These are phyloP conservation scores for Avena eriantha DNA, from an alignment of 176 grass and related monocot species.

Conservation along the genomic window DNA sequence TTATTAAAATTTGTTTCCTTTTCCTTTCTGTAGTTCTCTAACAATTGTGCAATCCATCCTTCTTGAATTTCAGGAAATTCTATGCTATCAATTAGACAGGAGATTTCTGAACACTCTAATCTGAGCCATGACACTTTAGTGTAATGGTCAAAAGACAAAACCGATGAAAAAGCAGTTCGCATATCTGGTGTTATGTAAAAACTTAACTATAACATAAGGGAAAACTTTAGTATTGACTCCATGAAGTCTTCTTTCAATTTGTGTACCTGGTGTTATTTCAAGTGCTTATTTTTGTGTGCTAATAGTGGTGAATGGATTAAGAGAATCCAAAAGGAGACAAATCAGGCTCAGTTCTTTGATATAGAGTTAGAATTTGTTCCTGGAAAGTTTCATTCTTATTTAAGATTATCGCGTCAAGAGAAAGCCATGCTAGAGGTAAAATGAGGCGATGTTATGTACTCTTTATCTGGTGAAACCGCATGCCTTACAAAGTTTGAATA, in stretches of 20 bases:
- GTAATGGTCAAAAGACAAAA: slow-evolving; percentile 77
- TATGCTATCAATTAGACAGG: slow-evolving; percentile 74
- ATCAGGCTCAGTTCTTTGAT: slow-evolving; percentile 65
- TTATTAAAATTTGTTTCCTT: too few relatives aligned
- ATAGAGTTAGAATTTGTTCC: slow-evolving; percentile 68
- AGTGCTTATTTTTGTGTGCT: slow-evolving; percentile 53
- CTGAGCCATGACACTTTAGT: slow-evolving; percentile 41
- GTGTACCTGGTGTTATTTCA: too few relatives aligned
- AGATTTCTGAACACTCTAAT: slow-evolving; percentile 50
- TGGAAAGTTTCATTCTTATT: slow-evolving; percentile 64
- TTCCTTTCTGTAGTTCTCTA: slow-evolving; percentile 23
- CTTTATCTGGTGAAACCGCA: too few relatives aligned
- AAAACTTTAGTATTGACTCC: slow-evolving; percentile 59
- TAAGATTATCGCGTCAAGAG: too few relatives aligned
- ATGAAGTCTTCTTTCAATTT: slow-evolving; percentile 75
- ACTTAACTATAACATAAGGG: slow-evolving; percentile 74
- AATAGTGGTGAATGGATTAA: slow-evolving; percentile 66
- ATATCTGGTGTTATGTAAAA: slow-evolving; percentile 73
- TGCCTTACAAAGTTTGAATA: too few relatives aligned
- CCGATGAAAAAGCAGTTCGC: slow-evolving; percentile 54
- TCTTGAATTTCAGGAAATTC: slow-evolving; percentile 72
- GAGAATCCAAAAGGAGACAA: slow-evolving; percentile 66
- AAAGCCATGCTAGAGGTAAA: too few relatives aligned
- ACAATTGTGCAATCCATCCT: slow-evolving; percentile 15
- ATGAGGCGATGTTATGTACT: too few relatives aligned